Percentiles rank a stretch among this genome's conserved stretches.
phyloP scores from a whole-genome alignment of 352 stramenopile species.

The Phytophthora hybrid region DNA sequence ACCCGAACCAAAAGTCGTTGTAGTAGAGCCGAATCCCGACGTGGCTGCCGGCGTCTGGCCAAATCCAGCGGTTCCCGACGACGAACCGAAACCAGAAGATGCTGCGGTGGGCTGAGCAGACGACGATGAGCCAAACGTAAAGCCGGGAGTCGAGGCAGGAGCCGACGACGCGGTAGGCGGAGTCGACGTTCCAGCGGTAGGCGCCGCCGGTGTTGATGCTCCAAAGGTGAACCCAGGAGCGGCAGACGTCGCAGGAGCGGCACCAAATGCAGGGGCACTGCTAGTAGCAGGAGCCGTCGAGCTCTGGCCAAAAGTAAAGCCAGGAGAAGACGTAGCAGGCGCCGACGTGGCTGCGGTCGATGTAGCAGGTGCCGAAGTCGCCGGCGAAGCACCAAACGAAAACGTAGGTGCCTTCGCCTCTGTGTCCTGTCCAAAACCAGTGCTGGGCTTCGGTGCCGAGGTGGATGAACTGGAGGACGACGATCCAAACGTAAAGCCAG shows the following conservation, averaged over 20 bases:
- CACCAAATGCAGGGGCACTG: constrained; percentile 40
- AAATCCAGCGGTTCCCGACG: constrained; percentile 36
- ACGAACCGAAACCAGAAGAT: constrained; percentile 40
- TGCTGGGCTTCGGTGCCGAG: constrained; percentile 26
- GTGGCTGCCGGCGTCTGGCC: constrained; percentile 38
- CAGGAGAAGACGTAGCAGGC: constrained; percentile 23
- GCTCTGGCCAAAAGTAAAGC: constrained; percentile 39
- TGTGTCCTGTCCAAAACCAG: constrained; percentile 39
- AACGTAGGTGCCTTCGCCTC: constrained; percentile 34
- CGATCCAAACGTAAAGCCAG: constrained; percentile 56
- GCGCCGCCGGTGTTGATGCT: constrained; percentile 10
- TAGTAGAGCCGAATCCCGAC: constrained; percentile 53
- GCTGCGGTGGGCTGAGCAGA: constrained; percentile 25
- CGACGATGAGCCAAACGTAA: constrained; percentile 51
- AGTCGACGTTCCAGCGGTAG: constrained; percentile 16
- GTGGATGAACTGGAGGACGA: constrained; percentile 29
- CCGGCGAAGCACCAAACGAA: constrained; percentile 30
- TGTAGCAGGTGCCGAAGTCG: constrained; percentile 22
- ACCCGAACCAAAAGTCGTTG: constrained; percentile 40
- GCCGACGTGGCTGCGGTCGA: constrained; percentile 26
- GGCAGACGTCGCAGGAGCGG: constrained; percentile 25
- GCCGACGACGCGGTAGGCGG: constrained; percentile 16
- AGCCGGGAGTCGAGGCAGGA: constrained; percentile 34
- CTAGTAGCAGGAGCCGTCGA: constrained; percentile 17
- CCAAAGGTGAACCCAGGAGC: constrained; percentile 31